Base-by-base conservation (phyloP, 305 asterid species). In the Fraxinus velutina region DNA sequence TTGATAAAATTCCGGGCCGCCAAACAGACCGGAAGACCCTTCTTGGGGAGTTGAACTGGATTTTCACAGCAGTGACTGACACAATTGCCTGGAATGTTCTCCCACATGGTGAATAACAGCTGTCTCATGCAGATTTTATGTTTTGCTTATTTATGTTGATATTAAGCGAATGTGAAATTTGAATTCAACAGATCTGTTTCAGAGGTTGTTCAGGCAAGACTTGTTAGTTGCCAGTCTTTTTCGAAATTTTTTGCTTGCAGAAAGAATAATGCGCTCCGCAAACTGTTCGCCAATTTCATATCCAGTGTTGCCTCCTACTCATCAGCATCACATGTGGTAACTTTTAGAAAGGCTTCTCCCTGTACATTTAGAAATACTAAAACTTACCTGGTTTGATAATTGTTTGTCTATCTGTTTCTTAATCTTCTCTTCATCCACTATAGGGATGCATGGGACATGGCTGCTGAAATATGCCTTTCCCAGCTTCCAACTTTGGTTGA, bases 381-480 rank as follows among this genome's bases (percentile, higher is more conserved):
- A 19, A 55, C 78, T 77, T 37, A 50, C 15, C 75, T 80, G 62
- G 73, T 64, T 73, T 80, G 81, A 74, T 17, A 55, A 17, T 60
- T 62, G 64, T 78, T 71, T 19, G 27, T 83, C 64, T 33, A 27
- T 84, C 19, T 76, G 79, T 75, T 86, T 71, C 21, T 47, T 55
- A 72, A 42, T 76, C 47, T 85, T 37, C 72, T 62, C 72, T 78
- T 77, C 78, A 62, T 89, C 83, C 77, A 33, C 75, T 84, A 9
- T 81, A 96, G 99, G 99, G 98, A 94, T 90, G 99, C 99, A 76
- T 96, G 99, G 99, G 99, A 96, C 87, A 96, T 96, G 99, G 98
- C 99, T 81, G 97, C 99, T 86, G 99, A 96, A 89, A 94, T 96
- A 77, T 96, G 99, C 85, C 98, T 96, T 85, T 92, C 99, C 81